Evolutionary conservation across 2,329 filamentous ascomycete species (phyloP).

Genomic region (Tothia fuscella): DNA sequence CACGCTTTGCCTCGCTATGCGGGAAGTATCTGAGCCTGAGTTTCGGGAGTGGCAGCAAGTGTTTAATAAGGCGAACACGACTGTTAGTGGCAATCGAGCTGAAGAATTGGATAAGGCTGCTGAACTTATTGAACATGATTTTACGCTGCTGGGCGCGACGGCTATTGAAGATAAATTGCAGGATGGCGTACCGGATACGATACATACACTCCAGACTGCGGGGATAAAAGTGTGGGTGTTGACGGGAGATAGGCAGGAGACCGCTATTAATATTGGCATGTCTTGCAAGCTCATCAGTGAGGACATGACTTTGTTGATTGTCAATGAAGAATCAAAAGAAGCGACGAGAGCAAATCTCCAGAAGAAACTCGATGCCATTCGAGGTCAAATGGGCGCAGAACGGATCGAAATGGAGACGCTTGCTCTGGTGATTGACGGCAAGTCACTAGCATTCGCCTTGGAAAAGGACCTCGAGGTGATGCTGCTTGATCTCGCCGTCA

Average conservation of each 20-base stretch:
- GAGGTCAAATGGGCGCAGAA: constrained; percentile 65
- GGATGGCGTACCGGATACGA: constrained; percentile 95
- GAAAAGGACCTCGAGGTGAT: constrained; percentile 89
- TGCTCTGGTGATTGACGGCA: constrained; percentile 90
- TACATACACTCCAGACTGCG: constrained; percentile 89
- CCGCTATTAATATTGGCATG: constrained; percentile 99
- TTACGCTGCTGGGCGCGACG: constrained; percentile 84
- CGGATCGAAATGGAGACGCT: constrained; percentile 73
- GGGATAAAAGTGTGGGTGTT: constrained; percentile 98
- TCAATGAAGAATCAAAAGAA: constrained; percentile 76
- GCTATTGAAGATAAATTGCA: constrained; percentile 96
- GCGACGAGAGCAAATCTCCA: constrained; percentile 79
- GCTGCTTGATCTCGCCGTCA: constrained; percentile 83
- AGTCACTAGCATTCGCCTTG: constrained; percentile 83
- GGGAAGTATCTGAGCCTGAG: constrained; percentile 81
- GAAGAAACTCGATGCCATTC: constrained; percentile 87
- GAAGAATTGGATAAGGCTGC: constrained; percentile 96
- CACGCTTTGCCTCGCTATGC: constrained; percentile 88
- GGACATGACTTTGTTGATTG: constrained; percentile 94
- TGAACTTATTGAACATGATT: constrained; percentile 86
- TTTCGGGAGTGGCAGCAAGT: constrained; percentile 78
- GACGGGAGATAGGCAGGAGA: constrained; percentile 95
- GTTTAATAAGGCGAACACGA: constrained; percentile 79
- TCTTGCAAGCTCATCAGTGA: constrained; percentile 97
- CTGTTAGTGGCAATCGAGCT: constrained; percentile 79